These are phyloP conservation scores for Taphrina confusa DNA, from an alignment of 1,139 yeast genomes.

Conservation along the genomic window DNA sequence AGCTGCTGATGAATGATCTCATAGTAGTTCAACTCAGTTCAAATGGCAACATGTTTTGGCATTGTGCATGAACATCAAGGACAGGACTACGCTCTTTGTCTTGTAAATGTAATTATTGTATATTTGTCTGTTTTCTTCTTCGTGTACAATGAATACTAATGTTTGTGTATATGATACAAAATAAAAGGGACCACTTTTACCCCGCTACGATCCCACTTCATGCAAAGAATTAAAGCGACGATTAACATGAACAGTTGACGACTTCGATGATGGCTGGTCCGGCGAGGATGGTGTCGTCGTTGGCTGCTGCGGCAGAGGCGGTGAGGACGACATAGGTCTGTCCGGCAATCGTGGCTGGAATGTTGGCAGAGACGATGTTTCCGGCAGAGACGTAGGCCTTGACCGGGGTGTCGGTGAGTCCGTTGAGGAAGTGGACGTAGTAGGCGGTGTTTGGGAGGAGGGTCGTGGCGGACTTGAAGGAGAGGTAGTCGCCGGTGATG, in stretches of 20 bases:
- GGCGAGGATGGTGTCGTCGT: slow-evolving; percentile 36
- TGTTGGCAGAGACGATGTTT: slow-evolving; percentile 29
- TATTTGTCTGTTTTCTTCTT: too few species aligned
- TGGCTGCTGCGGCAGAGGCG: slow-evolving; percentile 25
- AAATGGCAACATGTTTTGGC: too few species aligned
- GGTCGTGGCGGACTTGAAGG: slow-evolving; percentile 25
- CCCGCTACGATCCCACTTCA: too few species aligned
- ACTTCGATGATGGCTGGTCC: slow-evolving; percentile 40
- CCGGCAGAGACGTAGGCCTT: slow-evolving; percentile 33
- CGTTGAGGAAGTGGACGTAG: slow-evolving; percentile 38
- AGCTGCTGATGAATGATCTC: too few species aligned
- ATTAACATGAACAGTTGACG: slow-evolving; percentile 25
- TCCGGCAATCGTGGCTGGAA: slow-evolving; percentile 36
- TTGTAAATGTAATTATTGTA: too few species aligned
- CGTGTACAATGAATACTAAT: too few species aligned
- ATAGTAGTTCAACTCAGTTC: too few species aligned
- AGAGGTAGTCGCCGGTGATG: slow-evolving; percentile 26
- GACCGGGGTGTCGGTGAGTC: slow-evolving; percentile 29
- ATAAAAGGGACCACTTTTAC: too few species aligned
- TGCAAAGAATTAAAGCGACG: too few species aligned
- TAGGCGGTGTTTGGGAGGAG: slow-evolving; percentile 29
- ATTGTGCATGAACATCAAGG: too few species aligned
- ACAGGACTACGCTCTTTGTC: too few species aligned
- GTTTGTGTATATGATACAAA: too few species aligned
- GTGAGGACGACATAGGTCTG: slow-evolving; percentile 39